A percentile compares a stretch with the other conserved stretches of the same genome.
These are phyloP conservation scores for Colletotrichum costaricense DNA, from an alignment of 2,329 filamentous ascomycete genomes.

Conservation along the genomic window DNA sequence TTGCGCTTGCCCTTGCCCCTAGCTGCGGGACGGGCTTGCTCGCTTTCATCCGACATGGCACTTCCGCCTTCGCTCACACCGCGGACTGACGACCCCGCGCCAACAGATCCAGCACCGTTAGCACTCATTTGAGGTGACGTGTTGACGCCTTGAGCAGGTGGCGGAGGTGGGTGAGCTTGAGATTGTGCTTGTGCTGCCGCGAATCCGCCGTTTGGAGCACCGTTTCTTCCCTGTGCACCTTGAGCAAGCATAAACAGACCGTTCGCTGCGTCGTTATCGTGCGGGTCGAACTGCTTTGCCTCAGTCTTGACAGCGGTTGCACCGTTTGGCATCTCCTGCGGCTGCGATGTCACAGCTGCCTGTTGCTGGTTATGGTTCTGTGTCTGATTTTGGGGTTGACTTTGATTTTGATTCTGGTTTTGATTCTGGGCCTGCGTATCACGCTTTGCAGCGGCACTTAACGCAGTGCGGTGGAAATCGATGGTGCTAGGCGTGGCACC, in stretches of 20 bases:
- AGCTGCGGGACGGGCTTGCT: constrained; percentile 72
- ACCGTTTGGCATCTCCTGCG: constrained; percentile 51
- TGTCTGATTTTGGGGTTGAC: constrained; percentile 23
- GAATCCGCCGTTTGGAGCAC: constrained; percentile 63
- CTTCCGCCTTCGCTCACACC: constrained; percentile 76
- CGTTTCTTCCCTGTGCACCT: constrained; percentile 79
- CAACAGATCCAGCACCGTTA: constrained; percentile 58
- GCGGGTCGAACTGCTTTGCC: constrained; percentile 77
- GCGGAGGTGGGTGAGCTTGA: constrained; percentile 60
- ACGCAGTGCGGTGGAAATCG: constrained; percentile 93
- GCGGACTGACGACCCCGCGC: constrained; percentile 52
- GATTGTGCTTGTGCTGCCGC: constrained; percentile 58
- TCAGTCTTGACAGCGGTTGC: constrained; percentile 56
- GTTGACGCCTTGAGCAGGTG: constrained; percentile 49
- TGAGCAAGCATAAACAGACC: constrained; percentile 92
- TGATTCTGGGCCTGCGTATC: constrained; percentile 60
- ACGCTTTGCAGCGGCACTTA: constrained; percentile 79
- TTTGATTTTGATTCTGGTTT: constrained; percentile 43
- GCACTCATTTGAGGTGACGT: constrained; percentile 63
- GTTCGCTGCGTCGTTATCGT: constrained; percentile 96
- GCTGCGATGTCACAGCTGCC: constrained; percentile 38
- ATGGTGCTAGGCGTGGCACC: constrained; percentile 89
- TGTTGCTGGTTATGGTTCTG: constrained; percentile 38
- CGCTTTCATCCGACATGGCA: constrained; percentile 78
- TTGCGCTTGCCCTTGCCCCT: constrained; percentile 78